phyloP scores from a whole-genome alignment of 345 rosid species.

The Physaria fendleri region DNA sequence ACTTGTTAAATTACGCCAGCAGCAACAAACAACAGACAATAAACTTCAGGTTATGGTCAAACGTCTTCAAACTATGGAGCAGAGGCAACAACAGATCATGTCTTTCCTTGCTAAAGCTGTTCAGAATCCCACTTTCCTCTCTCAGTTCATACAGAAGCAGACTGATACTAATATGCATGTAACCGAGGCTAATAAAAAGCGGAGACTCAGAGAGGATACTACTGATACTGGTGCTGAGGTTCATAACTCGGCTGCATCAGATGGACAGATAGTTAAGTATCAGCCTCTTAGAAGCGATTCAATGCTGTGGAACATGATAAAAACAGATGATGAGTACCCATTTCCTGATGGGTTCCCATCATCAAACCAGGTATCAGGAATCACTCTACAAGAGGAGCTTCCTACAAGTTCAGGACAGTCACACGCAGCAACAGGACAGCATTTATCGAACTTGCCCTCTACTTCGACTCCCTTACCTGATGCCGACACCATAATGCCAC shows the following conservation, averaged over 20 bases:
- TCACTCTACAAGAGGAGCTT: slow-evolving; percentile 11
- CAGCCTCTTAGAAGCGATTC: slow-evolving; percentile 40
- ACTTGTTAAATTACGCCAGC: slow-evolving; percentile 48
- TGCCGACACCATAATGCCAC: not conserved
- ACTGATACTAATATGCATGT: slow-evolving; percentile 35
- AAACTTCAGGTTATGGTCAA: slow-evolving; percentile 43
- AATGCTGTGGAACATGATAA: slow-evolving; percentile 41
- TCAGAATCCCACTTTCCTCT: slow-evolving; percentile 43
- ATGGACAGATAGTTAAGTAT: slow-evolving; percentile 51
- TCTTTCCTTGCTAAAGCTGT: slow-evolving; percentile 49
- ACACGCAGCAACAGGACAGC: not conserved
- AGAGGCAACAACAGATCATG: slow-evolving; percentile 54
- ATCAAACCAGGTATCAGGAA: slow-evolving; percentile 7
- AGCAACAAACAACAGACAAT: slow-evolving; percentile 43
- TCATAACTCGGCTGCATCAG: slow-evolving; percentile 27
- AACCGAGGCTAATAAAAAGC: slow-evolving; percentile 43
- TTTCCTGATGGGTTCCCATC: slow-evolving; percentile 12
- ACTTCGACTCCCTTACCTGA: slow-evolving; percentile 2
- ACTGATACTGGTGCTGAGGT: not conserved
- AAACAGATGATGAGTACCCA: slow-evolving; percentile 21
- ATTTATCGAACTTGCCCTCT: slow-evolving; percentile 10
- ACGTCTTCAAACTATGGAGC: slow-evolving; percentile 52
- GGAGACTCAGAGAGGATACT: slow-evolving; percentile 38
- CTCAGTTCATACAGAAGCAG: slow-evolving; percentile 50
- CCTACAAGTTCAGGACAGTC: slow-evolving; percentile 26